phyloP scores from a whole-genome alignment of 1,284 basidiomycete species.

The Takashimella tepidaria region DNA sequence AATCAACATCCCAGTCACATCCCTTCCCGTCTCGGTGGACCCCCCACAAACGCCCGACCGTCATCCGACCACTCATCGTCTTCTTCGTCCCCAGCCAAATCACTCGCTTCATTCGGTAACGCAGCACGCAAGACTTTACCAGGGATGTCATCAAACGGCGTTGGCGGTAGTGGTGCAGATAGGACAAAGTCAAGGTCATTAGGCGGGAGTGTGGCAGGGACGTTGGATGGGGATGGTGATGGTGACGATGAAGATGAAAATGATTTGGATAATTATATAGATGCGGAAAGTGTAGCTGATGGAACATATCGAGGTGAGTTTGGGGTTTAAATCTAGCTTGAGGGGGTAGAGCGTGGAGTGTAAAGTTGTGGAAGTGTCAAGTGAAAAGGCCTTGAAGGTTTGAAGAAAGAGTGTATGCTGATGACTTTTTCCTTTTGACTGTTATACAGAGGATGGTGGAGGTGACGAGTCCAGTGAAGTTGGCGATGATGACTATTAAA shows the following conservation, averaged over 20 bases:
- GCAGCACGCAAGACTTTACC: conserved; percentile 1
- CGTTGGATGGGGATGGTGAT: not conserved
- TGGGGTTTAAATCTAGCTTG: not conserved
- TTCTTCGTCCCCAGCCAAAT: conserved; percentile 19
- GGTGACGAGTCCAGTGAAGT: conserved; percentile 10
- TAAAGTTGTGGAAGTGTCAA: too few relatives aligned
- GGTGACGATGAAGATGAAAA: not conserved
- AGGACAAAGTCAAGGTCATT: not conserved
- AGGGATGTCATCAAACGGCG: too few relatives aligned
- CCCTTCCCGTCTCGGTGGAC: conserved; percentile 27
- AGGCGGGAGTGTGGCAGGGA: not conserved
- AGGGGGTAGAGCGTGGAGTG: not conserved
- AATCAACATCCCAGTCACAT: conserved; percentile 11
- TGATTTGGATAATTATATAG: not conserved
- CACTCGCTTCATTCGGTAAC: conserved; percentile 13
- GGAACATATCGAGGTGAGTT: not conserved
- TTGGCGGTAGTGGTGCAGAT: too few relatives aligned
- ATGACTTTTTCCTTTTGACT: too few relatives aligned
- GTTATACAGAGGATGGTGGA: conserved; percentile 1
- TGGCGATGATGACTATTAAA: conserved; percentile 14
- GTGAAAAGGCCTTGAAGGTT: not conserved
- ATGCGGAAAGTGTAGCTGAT: not conserved
- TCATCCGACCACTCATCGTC: conserved; percentile 11
- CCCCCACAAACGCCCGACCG: conserved; percentile 15
- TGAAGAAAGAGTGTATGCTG: not conserved